Percentiles rank a stretch among this genome's conserved stretches.
These are phyloP conservation scores for Furcasterigmium sp. DNA, from an alignment of 2,329 filamentous ascomycete species.

Conservation along the genomic window DNA sequence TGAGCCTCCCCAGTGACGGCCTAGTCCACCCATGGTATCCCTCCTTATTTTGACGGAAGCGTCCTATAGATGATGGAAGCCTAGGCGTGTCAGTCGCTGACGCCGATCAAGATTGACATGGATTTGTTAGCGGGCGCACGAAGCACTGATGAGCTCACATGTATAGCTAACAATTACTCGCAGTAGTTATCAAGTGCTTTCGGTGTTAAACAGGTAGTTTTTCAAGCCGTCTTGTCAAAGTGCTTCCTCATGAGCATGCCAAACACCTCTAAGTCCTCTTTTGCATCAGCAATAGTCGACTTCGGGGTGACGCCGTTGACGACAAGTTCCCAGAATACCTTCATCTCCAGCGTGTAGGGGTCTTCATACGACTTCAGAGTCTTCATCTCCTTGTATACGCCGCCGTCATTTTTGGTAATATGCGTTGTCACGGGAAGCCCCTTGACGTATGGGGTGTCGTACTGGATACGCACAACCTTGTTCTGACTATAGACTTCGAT, in stretches of 20 bases:
- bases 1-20: too few species aligned
- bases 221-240: background rate
- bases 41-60: too few species aligned
- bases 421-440: slow-evolving; percentile 40
- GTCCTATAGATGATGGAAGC: too few species aligned
- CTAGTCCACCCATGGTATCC: too few species aligned
- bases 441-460: slow-evolving; percentile 50
- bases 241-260: slow-evolving; percentile 6
- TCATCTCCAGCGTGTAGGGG: slow-evolving; percentile 25
- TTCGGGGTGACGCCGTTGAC: slow-evolving; percentile 20
- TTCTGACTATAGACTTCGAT: slow-evolving; percentile 42
- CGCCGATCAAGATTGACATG: too few species aligned
- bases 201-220: too few species aligned
- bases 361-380: slow-evolving; percentile 36
- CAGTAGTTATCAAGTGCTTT: too few species aligned
- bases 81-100: too few species aligned
- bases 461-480: slow-evolving; percentile 46
- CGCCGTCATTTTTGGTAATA: slow-evolving; percentile 33
- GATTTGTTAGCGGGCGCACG: too few species aligned
- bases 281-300: slow-evolving; percentile 22
- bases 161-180: too few species aligned
- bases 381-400: slow-evolving; percentile 24
- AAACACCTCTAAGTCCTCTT: slow-evolving; percentile 11
- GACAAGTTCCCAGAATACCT: slow-evolving; percentile 16
- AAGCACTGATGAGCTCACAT: too few species aligned